Conservation (phyloP, 352 stramenopile genomes). For the Phytopythium montanum region DNA sequence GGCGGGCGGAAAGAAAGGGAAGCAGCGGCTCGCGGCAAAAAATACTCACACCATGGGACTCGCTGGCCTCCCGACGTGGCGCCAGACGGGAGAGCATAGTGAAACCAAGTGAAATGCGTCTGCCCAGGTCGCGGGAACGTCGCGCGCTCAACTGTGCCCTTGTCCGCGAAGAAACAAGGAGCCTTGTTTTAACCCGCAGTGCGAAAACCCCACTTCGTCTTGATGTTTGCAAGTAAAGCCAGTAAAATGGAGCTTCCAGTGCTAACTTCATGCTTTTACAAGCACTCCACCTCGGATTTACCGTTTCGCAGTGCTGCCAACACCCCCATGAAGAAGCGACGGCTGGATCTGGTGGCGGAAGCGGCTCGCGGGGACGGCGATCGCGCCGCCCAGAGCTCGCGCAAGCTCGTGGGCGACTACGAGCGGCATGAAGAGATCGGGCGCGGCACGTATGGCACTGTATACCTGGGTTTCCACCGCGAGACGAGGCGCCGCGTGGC, state of each 20-base stretch:
- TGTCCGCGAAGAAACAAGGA: background rate
- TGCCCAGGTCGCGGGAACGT: background rate
- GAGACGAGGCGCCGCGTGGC: constrained; percentile 37
- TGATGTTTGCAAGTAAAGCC: too few species aligned
- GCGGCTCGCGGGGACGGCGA: constrained; percentile 13
- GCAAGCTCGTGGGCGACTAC: constrained; percentile 62
- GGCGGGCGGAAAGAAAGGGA: constrained; percentile 1
- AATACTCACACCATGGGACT: background rate
- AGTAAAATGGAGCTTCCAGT: background rate
- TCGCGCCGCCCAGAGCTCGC: constrained; percentile 8
- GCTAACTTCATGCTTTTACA: background rate
- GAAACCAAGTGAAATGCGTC: background rate
- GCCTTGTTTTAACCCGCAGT: too few species aligned
- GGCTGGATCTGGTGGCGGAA: background rate
- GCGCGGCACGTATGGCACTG: constrained; percentile 73
- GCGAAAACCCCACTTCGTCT: too few species aligned
- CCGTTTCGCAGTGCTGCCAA: too few species aligned
- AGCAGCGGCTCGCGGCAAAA: background rate
- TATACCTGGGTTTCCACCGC: constrained; percentile 58
- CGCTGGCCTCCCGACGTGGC: background rate
- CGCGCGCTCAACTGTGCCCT: background rate
- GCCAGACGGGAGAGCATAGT: background rate
- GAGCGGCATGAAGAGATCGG: constrained; percentile 75
- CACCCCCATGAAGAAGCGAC: constrained; percentile 3
- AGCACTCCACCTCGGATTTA: too few species aligned